A percentile compares a stretch with the other conserved stretches of the same genome.
These are phyloP conservation scores for Annulohypoxylon moriforme DNA, from an alignment of 495 filamentous ascomycete genomes.

Conservation along the genomic window DNA sequence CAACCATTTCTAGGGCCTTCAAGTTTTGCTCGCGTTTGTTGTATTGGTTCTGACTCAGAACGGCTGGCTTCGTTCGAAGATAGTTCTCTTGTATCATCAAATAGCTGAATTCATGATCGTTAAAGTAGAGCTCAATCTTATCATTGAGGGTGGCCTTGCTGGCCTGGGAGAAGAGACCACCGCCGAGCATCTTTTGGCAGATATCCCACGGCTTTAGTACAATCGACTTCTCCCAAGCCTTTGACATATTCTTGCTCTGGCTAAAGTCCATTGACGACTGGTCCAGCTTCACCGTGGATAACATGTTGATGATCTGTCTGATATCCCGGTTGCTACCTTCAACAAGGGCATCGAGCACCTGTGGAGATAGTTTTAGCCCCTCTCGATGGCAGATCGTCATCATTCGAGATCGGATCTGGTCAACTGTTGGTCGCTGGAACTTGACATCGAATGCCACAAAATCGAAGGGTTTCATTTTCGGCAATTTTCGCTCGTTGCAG, in stretches of 20 bases:
- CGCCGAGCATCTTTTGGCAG: slow-evolving; percentile 86
- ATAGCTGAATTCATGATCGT: slow-evolving; percentile 96
- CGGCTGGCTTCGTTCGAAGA: slow-evolving; percentile 78
- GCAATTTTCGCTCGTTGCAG: slow-evolving; percentile 91
- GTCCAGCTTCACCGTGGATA: slow-evolving; percentile 91
- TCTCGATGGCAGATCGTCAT: slow-evolving; percentile 96
- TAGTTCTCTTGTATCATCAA: slow-evolving; percentile 99
- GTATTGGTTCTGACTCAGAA: slow-evolving; percentile 66
- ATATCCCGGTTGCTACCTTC: slow-evolving; percentile 96
- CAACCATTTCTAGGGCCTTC: slow-evolving; percentile 83
- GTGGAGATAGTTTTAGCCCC: slow-evolving; percentile 82
- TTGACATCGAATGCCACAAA: slow-evolving; percentile 81
- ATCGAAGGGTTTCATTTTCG: slow-evolving; percentile 99
- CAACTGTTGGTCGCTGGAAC: slow-evolving; percentile 88
- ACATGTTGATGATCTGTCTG: slow-evolving; percentile 98
- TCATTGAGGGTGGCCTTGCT: slow-evolving; percentile 91
- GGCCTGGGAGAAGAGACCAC: slow-evolving; percentile 82
- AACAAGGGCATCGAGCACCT: slow-evolving; percentile 93
- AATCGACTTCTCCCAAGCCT: slow-evolving; percentile 97
- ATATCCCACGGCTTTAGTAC: slow-evolving; percentile 99
- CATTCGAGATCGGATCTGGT: slow-evolving; percentile 88
- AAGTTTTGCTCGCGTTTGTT: slow-evolving; percentile 71
- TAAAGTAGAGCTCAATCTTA: slow-evolving; percentile 99
- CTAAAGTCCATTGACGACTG: slow-evolving; percentile 81
- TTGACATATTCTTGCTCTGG: slow-evolving; percentile 89